Conservation (phyloP, 352 stramenopile species). For the Thalassiosira hispida region DNA sequence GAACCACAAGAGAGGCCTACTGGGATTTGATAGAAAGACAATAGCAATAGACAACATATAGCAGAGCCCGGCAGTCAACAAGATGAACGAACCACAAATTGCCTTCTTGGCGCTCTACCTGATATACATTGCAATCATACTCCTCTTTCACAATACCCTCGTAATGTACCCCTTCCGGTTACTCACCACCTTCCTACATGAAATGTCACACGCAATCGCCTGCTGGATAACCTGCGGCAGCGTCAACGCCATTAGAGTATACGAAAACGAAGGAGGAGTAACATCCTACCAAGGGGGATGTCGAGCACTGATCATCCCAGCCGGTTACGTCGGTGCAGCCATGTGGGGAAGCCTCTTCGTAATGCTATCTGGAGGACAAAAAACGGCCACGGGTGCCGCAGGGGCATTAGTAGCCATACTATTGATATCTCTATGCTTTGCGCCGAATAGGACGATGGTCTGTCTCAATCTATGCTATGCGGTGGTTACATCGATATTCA, state of each 20-base stretch:
- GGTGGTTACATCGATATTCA: slow-evolving; percentile 60
- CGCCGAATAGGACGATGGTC: slow-evolving; percentile 71
- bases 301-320: slow-evolving; percentile 74
- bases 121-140: slow-evolving; percentile 56
- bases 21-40: no score
- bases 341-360: slow-evolving; percentile 83
- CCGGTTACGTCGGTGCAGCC: slow-evolving; percentile 77
- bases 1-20: no score
- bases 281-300: slow-evolving; percentile 74
- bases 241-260: slow-evolving; percentile 74
- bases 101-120: slow-evolving; percentile 73
- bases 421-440: slow-evolving; percentile 71
- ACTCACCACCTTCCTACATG: slow-evolving; percentile 73
- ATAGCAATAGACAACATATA: slow-evolving; percentile 6
- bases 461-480: slow-evolving; percentile 69
- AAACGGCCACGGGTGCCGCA: slow-evolving; percentile 55
- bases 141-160: slow-evolving; percentile 62
- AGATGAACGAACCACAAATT: slow-evolving; percentile 73
- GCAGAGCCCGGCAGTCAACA: no score
- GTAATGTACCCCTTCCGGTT: slow-evolving; percentile 62
- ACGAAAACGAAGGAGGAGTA: slow-evolving; percentile 76
- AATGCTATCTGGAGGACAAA: slow-evolving; percentile 67
- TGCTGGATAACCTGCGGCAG: slow-evolving; percentile 75
- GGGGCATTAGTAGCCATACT: slow-evolving; percentile 59
- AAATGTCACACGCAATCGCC: slow-evolving; percentile 75